phyloP scores from a whole-genome alignment of 1,284 basidiomycete species.

The Trametes sp. region DNA sequence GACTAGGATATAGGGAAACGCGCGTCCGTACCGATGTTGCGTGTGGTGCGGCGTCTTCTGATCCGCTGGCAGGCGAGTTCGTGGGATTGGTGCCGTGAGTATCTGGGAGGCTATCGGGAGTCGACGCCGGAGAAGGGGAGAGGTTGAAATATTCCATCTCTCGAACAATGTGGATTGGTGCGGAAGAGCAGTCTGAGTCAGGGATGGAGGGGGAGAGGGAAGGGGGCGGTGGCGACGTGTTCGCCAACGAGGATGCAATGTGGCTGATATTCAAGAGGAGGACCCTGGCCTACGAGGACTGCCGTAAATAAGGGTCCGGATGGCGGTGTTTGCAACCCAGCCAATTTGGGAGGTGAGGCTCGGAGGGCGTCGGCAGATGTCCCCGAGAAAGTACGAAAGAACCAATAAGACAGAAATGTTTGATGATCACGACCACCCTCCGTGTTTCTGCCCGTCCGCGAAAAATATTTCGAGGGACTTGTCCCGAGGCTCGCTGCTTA shows the following conservation, averaged over 20 bases:
- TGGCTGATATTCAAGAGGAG: slow-evolving; percentile 3
- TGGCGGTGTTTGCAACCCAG: slow-evolving; percentile 7
- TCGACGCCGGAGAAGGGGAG: slow-evolving; percentile 8
- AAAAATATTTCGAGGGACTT: slow-evolving; percentile 2
- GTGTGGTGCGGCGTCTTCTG: slow-evolving; percentile 1
- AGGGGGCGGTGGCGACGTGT: slow-evolving; percentile 12
- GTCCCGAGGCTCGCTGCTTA: neutral
- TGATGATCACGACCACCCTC: slow-evolving; percentile 14
- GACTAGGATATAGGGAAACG: neutral
- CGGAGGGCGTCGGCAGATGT: slow-evolving; percentile 10
- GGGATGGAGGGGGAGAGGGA: neutral
- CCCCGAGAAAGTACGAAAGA: neutral
- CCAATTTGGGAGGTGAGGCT: slow-evolving; percentile 18
- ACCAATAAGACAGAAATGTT: slow-evolving; percentile 17
- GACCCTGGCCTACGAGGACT: neutral
- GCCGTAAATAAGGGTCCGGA: slow-evolving; percentile 1
- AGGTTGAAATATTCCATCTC: slow-evolving; percentile 16
- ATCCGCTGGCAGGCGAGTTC: slow-evolving; percentile 9
- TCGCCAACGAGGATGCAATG: slow-evolving; percentile 1
- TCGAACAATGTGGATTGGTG: neutral
- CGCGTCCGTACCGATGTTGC: slow-evolving; percentile 11
- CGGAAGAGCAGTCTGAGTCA: neutral
- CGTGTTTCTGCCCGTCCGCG: slow-evolving; percentile 1
- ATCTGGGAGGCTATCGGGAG: neutral
- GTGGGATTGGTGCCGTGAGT: slow-evolving; percentile 3